Conservation (phyloP, 495 filamentous ascomycete genomes). For the Corynascus novoguineensis region DNA sequence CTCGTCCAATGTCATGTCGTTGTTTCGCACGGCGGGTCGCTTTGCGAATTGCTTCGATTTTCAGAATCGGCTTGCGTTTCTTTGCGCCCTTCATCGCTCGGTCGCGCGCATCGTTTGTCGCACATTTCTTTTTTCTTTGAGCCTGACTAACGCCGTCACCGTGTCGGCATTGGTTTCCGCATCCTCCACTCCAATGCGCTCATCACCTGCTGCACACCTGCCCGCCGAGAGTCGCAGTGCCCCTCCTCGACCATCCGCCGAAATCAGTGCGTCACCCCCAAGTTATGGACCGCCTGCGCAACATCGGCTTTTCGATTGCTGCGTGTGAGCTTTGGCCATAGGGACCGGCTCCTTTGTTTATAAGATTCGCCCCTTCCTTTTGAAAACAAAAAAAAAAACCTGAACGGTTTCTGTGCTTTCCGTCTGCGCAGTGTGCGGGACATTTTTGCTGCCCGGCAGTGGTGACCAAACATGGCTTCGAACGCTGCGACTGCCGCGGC, state of each 20-base stretch:
- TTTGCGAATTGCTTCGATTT: conserved; percentile 20
- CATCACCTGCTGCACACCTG: conserved; percentile 18
- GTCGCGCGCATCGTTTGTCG: too few species aligned
- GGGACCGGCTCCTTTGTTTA: conserved; percentile 1
- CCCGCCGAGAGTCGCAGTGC: conserved; percentile 27
- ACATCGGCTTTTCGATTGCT: conserved; percentile 13
- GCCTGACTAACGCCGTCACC: neutral
- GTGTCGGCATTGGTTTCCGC: neutral
- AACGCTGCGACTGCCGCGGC: neutral
- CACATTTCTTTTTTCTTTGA: neutral
- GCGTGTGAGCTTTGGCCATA: conserved; percentile 26
- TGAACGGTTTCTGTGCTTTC: neutral
- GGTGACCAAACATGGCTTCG: conserved; percentile 19
- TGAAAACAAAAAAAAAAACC: too few species aligned
- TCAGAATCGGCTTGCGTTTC: conserved; percentile 1
- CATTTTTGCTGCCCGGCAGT: neutral
- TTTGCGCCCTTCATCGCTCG: too few species aligned
- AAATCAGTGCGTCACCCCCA: conserved; percentile 5
- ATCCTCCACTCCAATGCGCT: conserved; percentile 27
- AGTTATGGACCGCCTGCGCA: conserved; percentile 33
- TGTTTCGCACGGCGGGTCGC: neutral
- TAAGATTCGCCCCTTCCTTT: neutral
- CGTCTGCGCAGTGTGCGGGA: neutral
- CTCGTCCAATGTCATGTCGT: conserved; percentile 14
- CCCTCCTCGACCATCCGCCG: conserved; percentile 20